Evolutionary conservation across 306 rosid species (phyloP).

Genomic region (Canavalia ensiformis): DNA sequence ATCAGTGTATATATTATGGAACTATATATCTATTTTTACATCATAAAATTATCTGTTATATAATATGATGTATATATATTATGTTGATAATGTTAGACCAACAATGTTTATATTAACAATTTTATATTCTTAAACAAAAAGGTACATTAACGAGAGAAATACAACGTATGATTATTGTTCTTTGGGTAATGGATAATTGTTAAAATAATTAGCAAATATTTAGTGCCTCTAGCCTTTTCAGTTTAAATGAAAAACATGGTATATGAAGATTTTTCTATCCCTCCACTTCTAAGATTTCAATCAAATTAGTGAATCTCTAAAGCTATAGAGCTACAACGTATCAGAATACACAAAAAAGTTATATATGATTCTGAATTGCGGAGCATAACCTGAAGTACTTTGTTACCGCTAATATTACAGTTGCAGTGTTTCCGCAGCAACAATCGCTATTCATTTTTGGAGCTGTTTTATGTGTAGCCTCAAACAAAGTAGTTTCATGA

Average conservation of each 20-base stretch:
- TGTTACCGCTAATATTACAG: background rate
- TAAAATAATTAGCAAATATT: background rate
- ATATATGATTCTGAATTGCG: background rate
- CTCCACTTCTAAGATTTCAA: background rate
- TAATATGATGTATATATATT: too few relatives aligned
- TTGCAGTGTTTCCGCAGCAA: background rate
- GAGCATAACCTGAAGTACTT: slow-evolving; percentile 11
- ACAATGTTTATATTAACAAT: background rate
- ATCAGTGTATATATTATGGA: background rate
- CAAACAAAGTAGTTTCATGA: background rate
- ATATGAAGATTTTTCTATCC: background rate
- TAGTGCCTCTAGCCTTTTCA: background rate
- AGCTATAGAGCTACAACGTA: background rate
- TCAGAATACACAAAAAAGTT: background rate
- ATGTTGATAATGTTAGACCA: background rate
- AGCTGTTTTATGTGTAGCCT: background rate
- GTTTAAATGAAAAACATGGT: background rate
- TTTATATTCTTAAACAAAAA: background rate
- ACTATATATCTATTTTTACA: background rate
- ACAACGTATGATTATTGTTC: too few relatives aligned
- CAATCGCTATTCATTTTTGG: background rate
- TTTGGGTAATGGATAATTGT: background rate
- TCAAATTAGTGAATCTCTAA: slow-evolving; percentile 11
- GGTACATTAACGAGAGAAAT: background rate
- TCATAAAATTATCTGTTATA: background rate